Base-by-base conservation (phyloP, 2,329 filamentous ascomycete species). In the Ophiostoma ulmi region DNA sequence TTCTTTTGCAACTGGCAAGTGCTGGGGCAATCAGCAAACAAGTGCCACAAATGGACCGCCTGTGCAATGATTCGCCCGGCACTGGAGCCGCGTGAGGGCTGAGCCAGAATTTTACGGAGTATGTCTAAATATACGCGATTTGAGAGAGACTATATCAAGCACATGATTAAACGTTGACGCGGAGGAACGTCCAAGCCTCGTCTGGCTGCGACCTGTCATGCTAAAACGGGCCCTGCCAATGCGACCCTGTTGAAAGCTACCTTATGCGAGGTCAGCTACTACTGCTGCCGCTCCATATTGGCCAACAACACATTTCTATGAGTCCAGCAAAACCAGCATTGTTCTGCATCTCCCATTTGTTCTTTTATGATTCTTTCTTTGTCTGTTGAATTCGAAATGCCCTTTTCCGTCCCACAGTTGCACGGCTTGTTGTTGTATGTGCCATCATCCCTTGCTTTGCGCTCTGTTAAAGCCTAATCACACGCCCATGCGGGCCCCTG, bases 81-180 rank as follows among this genome's bases (percentile, higher is more conserved):
- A 31, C 14, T 17, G 26, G 26, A 63, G 26, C 58, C 58, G 58
- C n/a, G 22, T 26, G 22, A 58, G 11, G 52, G 52, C 52, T 10
- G 52, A 22, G 22, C 52, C n/a, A 58, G 52, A 58, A 10, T 22
- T 58, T 3, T 58, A 58, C 52, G 44, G 17, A 20, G 17, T 48
- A 48, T 20, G 17, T 20, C 17, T 48, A 8, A 5, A 17, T 26
- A 22, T 11, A 26, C 10, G 22, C 52, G 22, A 58, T 58, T 22
- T 58, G 10, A 58, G 11, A 26, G 26, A 35, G 26, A 58, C 58
- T 63, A 63, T 31, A 20, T 26, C 58, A 31, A 38, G 69, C 71
- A 72, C 69, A 72, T 70, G 71, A 70, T 69, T 66, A 64, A 67
- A 39, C 31, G 36, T 69, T 70, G 71, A 70, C 71, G 69, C 71